Evolutionary conservation across 2,329 filamentous ascomycete genomes (phyloP).

Genomic region (Helicocarpus griseus): DNA sequence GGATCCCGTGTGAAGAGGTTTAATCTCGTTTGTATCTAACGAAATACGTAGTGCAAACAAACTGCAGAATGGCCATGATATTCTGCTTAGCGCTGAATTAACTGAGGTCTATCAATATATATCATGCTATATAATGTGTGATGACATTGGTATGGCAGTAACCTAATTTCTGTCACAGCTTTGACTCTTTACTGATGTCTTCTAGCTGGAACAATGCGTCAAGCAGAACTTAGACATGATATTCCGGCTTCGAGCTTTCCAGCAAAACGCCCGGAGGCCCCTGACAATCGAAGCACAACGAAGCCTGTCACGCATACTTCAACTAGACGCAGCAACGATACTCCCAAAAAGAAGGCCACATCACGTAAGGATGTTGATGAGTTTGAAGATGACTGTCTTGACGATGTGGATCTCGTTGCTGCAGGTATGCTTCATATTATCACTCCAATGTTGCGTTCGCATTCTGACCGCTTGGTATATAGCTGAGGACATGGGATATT

Average conservation of each 20-base stretch:
- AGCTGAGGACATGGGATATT: slow-evolving; percentile 17
- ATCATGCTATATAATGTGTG: slow-evolving; percentile 66
- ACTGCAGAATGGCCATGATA: slow-evolving; percentile 51
- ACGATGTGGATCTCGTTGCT: slow-evolving; percentile 44
- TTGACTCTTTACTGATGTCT: neutral
- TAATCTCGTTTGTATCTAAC: slow-evolving; percentile 6
- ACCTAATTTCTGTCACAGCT: neutral
- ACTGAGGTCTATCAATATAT: slow-evolving; percentile 48
- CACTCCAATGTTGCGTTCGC: neutral
- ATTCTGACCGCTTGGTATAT: neutral
- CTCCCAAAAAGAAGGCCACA: slow-evolving; percentile 8
- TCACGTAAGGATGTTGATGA: slow-evolving; percentile 30
- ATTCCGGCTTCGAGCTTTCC: slow-evolving; percentile 40
- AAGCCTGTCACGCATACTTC: slow-evolving; percentile 9
- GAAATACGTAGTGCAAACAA: slow-evolving; percentile 48
- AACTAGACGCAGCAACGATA: slow-evolving; percentile 15
- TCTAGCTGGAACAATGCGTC: slow-evolving; percentile 47
- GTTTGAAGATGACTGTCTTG: slow-evolving; percentile 44
- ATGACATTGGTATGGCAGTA: slow-evolving; percentile 58
- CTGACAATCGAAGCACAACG: neutral
- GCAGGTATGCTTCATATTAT: slow-evolving; percentile 22
- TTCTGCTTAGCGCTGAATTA: slow-evolving; percentile 51
- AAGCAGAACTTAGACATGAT: slow-evolving; percentile 43
- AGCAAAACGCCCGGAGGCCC: slow-evolving; percentile 2
- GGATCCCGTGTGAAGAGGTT: neutral